These are phyloP conservation scores for Talaromyces marneffei DNA, from an alignment of 2,329 filamentous ascomycete genomes.

Conservation along the genomic window DNA sequence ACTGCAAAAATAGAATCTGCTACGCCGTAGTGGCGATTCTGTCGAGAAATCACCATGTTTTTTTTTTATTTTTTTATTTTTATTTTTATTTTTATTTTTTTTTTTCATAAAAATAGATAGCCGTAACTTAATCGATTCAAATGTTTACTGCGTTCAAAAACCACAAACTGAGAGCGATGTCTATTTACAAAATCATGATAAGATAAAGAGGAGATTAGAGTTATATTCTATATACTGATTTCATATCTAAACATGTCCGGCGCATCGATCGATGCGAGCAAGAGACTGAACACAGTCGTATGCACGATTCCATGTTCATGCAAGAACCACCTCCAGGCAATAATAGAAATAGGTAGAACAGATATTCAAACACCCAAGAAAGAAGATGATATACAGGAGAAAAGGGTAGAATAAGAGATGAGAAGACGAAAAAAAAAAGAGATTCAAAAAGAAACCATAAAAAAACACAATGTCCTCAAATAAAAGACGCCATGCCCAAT, in stretches of 20 bases:
- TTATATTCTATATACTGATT: constrained; percentile 6
- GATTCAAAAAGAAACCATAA: background rate
- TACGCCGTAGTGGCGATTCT: background rate
- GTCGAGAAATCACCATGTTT: too few species aligned
- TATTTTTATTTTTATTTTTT: too few species aligned
- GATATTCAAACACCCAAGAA: background rate
- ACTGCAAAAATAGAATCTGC: background rate
- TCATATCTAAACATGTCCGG: background rate
- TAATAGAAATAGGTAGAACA: background rate
- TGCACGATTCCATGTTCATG: background rate
- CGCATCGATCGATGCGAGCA: background rate
- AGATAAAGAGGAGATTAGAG: constrained; percentile 13
- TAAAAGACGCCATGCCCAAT: constrained; percentile 12
- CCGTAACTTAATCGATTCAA: too few species aligned
- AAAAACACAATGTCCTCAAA: background rate
- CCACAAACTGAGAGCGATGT: too few species aligned
- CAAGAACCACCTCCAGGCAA: background rate
- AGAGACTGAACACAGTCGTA: background rate
- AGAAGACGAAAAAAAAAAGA: background rate
- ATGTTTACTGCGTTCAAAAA: too few species aligned
- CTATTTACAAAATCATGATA: too few species aligned
- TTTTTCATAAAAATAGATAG: too few species aligned
- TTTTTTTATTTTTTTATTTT: too few species aligned
- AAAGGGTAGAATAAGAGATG: background rate
- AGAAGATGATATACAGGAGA: background rate